phyloP scores from a whole-genome alignment of 768 basidiomycete genomes.

The Serendipita vermifera region DNA sequence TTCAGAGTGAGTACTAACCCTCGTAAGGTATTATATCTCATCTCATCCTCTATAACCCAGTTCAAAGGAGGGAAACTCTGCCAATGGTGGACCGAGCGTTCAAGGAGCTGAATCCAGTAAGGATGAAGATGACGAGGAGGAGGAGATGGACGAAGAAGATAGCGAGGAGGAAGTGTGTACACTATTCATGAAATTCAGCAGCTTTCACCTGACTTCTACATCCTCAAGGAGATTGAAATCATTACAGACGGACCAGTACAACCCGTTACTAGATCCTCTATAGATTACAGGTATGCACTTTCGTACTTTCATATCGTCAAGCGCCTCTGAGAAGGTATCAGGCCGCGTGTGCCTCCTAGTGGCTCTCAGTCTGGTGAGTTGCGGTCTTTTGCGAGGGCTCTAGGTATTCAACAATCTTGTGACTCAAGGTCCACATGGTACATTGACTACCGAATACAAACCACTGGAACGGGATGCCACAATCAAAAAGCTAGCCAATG shows the following conservation, averaged over 20 bases:
- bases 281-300: constrained; percentile 54
- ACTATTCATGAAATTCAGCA: background rate
- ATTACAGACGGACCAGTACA: constrained; percentile 67
- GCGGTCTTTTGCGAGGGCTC: background rate
- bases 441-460: constrained; percentile 73
- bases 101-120: constrained; percentile 14
- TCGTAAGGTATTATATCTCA: too few relatives aligned
- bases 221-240: constrained; percentile 67
- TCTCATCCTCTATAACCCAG: too few relatives aligned
- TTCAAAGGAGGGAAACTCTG: too few relatives aligned
- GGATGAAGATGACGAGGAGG: constrained; percentile 17
- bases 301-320: constrained; percentile 7
- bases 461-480: constrained; percentile 39
- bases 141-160: constrained; percentile 27
- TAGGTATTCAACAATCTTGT: constrained; percentile 15
- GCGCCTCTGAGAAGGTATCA: constrained; percentile 6
- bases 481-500: constrained; percentile 22
- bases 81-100: too few relatives aligned
- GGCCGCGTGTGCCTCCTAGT: constrained; percentile 9
- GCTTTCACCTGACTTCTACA: constrained; percentile 10
- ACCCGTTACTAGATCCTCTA: constrained; percentile 28
- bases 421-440: constrained; percentile 33
- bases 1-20: too few relatives aligned
- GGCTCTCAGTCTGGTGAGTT: constrained; percentile 9
- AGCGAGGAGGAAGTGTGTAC: constrained; percentile 37